A percentile compares a stretch with the other conserved stretches of the same genome.
These are phyloP conservation scores for Triglochin maritima DNA, from an alignment of 106 monocot genomes.

Conservation along the genomic window DNA sequence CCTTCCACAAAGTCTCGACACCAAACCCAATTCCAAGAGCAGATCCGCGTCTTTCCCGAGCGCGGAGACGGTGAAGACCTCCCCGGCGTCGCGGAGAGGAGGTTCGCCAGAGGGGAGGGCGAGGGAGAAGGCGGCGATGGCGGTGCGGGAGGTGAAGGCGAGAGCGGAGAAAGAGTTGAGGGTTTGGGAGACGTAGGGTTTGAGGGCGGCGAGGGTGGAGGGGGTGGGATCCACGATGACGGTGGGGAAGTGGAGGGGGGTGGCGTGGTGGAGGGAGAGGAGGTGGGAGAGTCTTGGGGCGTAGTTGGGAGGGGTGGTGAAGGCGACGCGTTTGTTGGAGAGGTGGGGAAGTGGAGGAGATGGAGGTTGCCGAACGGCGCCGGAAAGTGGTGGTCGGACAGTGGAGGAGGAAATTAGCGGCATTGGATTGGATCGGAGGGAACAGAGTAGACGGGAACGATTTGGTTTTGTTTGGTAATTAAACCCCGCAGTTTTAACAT, in stretches of 20 bases:
- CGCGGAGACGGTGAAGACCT: conserved; percentile 37
- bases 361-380: no score
- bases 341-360: conserved; percentile 9
- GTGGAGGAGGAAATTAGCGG: no score
- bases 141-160: conserved; percentile 32
- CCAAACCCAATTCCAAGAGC: conserved; percentile 21
- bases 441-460: no score
- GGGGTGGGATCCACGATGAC: conserved; percentile 22
- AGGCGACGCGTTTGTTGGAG: conserved; percentile 28
- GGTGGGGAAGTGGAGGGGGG: conserved; percentile 23
- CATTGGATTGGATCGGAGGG: no score
- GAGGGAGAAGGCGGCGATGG: conserved; percentile 17
- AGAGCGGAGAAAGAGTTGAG: conserved; percentile 29
- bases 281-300: conserved; percentile 22
- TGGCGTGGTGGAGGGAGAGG: conserved; percentile 20
- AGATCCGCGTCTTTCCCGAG: conserved; percentile 61
- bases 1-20: conserved; percentile 13
- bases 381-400: no score
- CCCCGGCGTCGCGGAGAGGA: conserved; percentile 14
- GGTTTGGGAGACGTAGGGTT: conserved; percentile 7
- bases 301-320: conserved; percentile 33
- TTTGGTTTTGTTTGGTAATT: no score
- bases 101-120: conserved; percentile 1
- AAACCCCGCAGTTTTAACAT: no score
- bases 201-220: conserved; percentile 19